Evolutionary conservation across 192 early-diverging fungal species (phyloP).

Genomic region (Coemansia sp.): DNA sequence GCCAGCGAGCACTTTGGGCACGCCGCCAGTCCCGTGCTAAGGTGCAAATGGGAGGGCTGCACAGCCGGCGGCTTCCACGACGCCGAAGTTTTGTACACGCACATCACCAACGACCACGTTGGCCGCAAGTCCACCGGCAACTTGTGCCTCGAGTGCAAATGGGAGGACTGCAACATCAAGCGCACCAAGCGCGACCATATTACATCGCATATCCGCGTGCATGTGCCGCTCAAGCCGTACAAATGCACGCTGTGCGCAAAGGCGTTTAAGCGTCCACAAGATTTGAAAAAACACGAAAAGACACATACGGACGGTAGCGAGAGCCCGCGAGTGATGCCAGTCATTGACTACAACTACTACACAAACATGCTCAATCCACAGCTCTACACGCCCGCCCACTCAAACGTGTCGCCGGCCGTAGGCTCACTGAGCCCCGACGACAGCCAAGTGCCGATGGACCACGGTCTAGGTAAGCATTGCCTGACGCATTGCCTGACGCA

Average conservation of each 20-base stretch:
- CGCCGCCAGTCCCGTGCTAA: constrained; percentile 7
- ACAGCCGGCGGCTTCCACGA: constrained; percentile 59
- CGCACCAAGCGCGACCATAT: constrained; percentile 93
- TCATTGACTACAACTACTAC: constrained; percentile 37
- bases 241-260: constrained; percentile 79
- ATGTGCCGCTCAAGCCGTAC: constrained; percentile 90
- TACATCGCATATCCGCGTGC: constrained; percentile 93
- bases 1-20: constrained; percentile 25
- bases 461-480: constrained; percentile 12
- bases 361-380: constrained; percentile 13
- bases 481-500: background rate
- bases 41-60: constrained; percentile 47
- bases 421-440: constrained; percentile 44
- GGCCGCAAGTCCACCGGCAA: constrained; percentile 87
- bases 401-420: constrained; percentile 33
- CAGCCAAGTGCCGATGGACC: constrained; percentile 30
- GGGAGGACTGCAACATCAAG: constrained; percentile 74
- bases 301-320: constrained; percentile 62
- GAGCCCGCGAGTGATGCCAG: constrained; percentile 20
- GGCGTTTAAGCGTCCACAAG: constrained; percentile 92
- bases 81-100: constrained; percentile 80
- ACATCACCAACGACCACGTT: constrained; percentile 86
- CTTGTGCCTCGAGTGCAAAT: constrained; percentile 83
- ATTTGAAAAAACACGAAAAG: constrained; percentile 91
- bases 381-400: constrained; percentile 28